Percentiles rank a stretch among this genome's conserved stretches.
phyloP scores from a whole-genome alignment of 208 protist genomes.

The Leishmania mexicana region DNA sequence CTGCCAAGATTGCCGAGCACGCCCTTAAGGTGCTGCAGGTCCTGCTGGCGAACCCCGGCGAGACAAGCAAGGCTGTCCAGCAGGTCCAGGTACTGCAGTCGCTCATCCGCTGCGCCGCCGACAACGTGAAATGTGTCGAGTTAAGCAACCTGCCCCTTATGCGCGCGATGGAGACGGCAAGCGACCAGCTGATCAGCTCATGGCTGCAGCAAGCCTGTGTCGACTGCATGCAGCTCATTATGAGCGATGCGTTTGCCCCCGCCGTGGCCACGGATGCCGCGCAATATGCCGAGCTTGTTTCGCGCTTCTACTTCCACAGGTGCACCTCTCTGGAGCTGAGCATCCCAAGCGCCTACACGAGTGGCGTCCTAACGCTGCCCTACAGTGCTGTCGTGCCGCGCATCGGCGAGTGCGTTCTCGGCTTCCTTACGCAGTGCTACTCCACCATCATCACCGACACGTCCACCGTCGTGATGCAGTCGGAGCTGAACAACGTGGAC shows the following conservation, averaged over 20 bases:
- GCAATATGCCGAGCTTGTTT: slow-evolving; percentile 66
- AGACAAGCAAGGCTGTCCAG: slow-evolving; percentile 62
- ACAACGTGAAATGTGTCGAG: slow-evolving; percentile 67
- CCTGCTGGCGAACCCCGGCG: slow-evolving; percentile 54
- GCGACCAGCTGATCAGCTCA: slow-evolving; percentile 77
- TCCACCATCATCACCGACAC: slow-evolving; percentile 69
- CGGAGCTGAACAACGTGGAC: slow-evolving; percentile 91
- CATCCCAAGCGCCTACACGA: slow-evolving; percentile 51
- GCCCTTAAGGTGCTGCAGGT: slow-evolving; percentile 45
- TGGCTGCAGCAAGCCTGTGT: slow-evolving; percentile 85
- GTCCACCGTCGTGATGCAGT: slow-evolving; percentile 67
- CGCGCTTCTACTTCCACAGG: slow-evolving; percentile 64
- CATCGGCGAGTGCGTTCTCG: slow-evolving; percentile 60
- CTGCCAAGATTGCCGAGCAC: slow-evolving; percentile 49
- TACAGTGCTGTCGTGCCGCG: slow-evolving; percentile 73
- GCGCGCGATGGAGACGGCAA: slow-evolving; percentile 72
- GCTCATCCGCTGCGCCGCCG: slow-evolving; percentile 61
- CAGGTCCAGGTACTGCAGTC: slow-evolving; percentile 64
- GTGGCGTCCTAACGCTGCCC: slow-evolving; percentile 58
- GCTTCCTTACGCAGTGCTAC: slow-evolving; percentile 78
- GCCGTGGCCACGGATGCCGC: slow-evolving; percentile 40
- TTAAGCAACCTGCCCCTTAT: slow-evolving; percentile 77
- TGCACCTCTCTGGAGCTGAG: slow-evolving; percentile 69
- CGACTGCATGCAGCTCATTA: slow-evolving; percentile 63
- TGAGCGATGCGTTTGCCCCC: slow-evolving; percentile 63